Conservation (phyloP, 2,329 filamentous ascomycete species). For the Claviceps pazoutovae region DNA sequence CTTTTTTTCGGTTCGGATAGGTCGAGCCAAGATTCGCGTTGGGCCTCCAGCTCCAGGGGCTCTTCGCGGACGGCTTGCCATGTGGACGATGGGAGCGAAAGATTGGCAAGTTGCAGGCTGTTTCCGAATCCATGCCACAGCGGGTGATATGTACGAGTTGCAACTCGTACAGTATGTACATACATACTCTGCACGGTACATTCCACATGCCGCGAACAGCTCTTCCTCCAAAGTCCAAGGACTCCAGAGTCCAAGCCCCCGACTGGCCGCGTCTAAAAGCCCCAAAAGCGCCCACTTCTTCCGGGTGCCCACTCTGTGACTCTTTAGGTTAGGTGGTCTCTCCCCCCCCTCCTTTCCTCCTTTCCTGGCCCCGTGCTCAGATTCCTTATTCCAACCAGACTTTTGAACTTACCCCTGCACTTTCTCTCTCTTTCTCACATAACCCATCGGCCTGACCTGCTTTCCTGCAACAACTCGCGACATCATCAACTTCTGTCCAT, state of each 20-base stretch:
- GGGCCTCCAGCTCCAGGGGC: neutral
- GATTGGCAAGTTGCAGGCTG: no score
- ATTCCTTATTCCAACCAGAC: slow-evolving; percentile 2
- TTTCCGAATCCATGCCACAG: no score
- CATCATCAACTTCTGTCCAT: neutral
- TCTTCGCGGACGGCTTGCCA: neutral
- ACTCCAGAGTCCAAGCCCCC: no score
- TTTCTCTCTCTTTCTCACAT: slow-evolving; percentile 6
- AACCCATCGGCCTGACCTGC: slow-evolving; percentile 1
- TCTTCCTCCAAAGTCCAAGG: neutral
- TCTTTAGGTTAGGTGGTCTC: neutral
- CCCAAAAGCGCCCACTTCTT: neutral
- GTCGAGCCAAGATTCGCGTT: neutral
- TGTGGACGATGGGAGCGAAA: neutral
- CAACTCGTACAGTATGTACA: neutral
- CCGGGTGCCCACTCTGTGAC: neutral
- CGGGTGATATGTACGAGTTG: no score
- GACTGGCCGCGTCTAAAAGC: neutral
- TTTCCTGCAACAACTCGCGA: slow-evolving; percentile 1
- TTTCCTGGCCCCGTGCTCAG: slow-evolving; percentile 1
- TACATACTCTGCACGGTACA: neutral
- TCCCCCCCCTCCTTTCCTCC: neutral
- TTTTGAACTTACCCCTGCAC: neutral
- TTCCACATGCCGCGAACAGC: neutral
- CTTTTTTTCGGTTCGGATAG: no score